Evolutionary conservation across 2,329 filamentous ascomycete species (phyloP).

Genomic region (Epichloe hybrida): DNA sequence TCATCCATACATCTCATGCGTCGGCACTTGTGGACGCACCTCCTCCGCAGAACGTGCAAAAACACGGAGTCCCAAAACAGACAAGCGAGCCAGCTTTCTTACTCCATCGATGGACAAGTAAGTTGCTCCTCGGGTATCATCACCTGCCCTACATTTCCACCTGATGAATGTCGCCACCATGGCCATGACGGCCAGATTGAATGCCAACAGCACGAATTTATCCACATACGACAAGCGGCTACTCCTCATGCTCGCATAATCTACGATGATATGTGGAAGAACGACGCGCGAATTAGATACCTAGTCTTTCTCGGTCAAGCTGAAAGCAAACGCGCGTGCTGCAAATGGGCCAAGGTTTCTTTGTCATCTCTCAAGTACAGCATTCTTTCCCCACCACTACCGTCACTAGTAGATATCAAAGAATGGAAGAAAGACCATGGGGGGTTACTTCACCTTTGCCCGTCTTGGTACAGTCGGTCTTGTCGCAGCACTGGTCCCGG

Average conservation of each 20-base stretch:
- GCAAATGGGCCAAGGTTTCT: not conserved
- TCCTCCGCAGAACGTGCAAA: not conserved
- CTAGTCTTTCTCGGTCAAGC: not conserved
- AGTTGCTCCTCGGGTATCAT: not conserved
- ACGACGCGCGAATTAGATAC: not conserved
- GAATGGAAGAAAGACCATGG: too few relatives aligned
- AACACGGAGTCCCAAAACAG: not conserved
- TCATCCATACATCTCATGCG: too few relatives aligned
- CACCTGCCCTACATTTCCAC: not conserved
- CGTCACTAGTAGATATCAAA: too few relatives aligned
- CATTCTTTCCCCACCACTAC: too few relatives aligned
- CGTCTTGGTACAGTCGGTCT: constrained; percentile 4
- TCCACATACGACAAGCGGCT: not conserved
- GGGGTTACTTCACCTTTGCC: not conserved
- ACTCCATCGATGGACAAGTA: not conserved
- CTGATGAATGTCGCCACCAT: not conserved
- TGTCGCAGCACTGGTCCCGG: constrained; percentile 7
- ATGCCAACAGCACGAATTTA: not conserved
- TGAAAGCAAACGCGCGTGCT: too few relatives aligned
- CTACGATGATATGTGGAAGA: not conserved
- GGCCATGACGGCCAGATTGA: not conserved
- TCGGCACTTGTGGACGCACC: too few relatives aligned
- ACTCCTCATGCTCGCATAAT: not conserved
- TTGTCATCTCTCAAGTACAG: not conserved
- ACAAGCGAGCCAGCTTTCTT: not conserved